phyloP scores from a whole-genome alignment of 306 rosid species.

The Trifolium subterraneum region DNA sequence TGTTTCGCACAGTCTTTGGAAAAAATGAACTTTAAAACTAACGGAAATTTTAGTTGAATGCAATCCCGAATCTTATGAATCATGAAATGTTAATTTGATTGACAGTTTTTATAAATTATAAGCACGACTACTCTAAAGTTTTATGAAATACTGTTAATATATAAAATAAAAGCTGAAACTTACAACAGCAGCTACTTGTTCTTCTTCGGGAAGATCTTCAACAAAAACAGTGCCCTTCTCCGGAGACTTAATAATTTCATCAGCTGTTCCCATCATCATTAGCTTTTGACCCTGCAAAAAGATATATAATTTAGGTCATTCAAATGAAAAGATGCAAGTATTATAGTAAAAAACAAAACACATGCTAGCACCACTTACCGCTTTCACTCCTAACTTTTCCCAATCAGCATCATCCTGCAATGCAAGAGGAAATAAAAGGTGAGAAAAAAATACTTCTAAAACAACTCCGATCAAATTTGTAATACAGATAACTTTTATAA shows the following conservation, averaged over 20 bases:
- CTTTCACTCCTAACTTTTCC: constrained; percentile 84
- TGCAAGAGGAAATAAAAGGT: constrained; percentile 7
- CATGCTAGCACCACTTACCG: constrained; percentile 52
- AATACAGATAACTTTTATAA: neutral
- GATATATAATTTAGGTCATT: constrained; percentile 26
- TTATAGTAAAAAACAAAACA: constrained; percentile 20
- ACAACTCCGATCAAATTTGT: constrained; percentile 4
- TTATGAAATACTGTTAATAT: constrained; percentile 24
- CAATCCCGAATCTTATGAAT: constrained; percentile 10
- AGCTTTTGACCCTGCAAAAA: constrained; percentile 88
- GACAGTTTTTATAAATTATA: constrained; percentile 6
- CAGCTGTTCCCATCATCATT: constrained; percentile 99
- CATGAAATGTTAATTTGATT: constrained; percentile 5
- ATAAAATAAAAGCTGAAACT: constrained; percentile 37
- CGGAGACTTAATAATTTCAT: constrained; percentile 88
- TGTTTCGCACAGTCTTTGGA: constrained; percentile 23
- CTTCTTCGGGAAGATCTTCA: constrained; percentile 99
- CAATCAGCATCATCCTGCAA: constrained; percentile 96
- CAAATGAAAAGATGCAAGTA: constrained; percentile 2
- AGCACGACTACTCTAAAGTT: constrained; percentile 4
- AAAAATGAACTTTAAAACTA: constrained; percentile 15
- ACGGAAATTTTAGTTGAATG: neutral
- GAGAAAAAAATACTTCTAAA: neutral
- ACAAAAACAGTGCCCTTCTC: constrained; percentile 90
- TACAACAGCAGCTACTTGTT: constrained; percentile 80